Base-by-base conservation (phyloP, 2,329 filamentous ascomycete genomes). In the Fusarium subglutinans region DNA sequence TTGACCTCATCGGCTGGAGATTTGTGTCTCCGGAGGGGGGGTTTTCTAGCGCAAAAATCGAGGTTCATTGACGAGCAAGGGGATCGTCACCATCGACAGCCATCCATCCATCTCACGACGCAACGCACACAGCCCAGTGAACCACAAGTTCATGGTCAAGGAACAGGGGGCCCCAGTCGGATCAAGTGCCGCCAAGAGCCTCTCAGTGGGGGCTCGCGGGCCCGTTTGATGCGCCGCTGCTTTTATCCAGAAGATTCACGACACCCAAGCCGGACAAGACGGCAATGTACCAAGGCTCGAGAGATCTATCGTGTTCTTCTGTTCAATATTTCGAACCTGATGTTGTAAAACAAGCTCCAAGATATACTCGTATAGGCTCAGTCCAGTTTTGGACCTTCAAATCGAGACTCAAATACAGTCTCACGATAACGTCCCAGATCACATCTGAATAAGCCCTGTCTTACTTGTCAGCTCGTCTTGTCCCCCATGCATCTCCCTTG, bases 181-280 rank as follows among this genome's bases (percentile, higher is more conserved):
- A 26, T 63, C 60, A 65, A 72, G 53, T 64, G 44, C 62, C 66
- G 74, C 76, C 71, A 78, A 78, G 73, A 57, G 53, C 41, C 38
- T 56, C 68, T 68, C 50, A 69, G 76, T 75, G 76, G 76, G 71
- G 74, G 51, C 43, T 43, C 63, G 66, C 63, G 72, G 72, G 55
- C 68, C 62, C 65, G 60, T 47, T 68, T 54, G 64, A 66, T 73
- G 40, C 61, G 61, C 57, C 45, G 73, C 59, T 74, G 64, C 64
- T 74, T 76, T 72, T 60, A 70, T 63, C 41, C 60, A 73, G 72
- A 74, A 40, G 30, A 43, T 63, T 60, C 43, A 45, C n/a, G 38
- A 60, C 55, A 47, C 58, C 72, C 72, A 74, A 75, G 67, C 73
- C 66, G 73, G 60, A 57, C 45, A 62, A 45, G 44, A 58, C 70